Percentiles rank a stretch among this genome's conserved stretches.
These are phyloP conservation scores for Scedosporium apiospermum DNA, from an alignment of 2,329 filamentous ascomycete genomes.

Conservation along the genomic window DNA sequence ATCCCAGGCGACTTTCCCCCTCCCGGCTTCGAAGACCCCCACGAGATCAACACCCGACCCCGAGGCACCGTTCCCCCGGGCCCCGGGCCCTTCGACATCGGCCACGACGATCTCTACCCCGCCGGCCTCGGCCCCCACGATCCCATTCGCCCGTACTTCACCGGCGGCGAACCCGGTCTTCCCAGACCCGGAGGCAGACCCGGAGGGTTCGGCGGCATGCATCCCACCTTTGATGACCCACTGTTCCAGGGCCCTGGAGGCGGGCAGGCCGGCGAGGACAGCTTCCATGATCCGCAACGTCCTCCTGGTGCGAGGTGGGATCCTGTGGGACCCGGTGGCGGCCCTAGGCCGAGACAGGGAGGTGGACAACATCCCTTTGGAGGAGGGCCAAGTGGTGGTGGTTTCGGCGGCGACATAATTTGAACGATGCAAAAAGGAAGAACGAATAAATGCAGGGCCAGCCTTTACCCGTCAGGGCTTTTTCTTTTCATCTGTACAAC, in stretches of 20 bases:
- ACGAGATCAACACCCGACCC: conserved; percentile 65
- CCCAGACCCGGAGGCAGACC: conserved; percentile 20
- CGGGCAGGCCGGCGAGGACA: conserved; percentile 20
- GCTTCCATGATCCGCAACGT: conserved; percentile 54
- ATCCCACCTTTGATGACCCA: conserved; percentile 85
- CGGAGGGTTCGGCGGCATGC: conserved; percentile 70
- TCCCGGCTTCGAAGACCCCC: conserved; percentile 88
- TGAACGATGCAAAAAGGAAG: conserved; percentile 9
- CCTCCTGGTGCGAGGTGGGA: conserved; percentile 91
- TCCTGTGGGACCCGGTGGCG: conserved; percentile 63
- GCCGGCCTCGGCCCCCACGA: conserved; percentile 78
- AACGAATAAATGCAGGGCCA: neutral
- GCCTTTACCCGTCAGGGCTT: neutral
- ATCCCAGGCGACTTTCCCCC: conserved; percentile 71
- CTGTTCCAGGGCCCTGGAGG: conserved; percentile 20
- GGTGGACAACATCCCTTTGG: conserved; percentile 23
- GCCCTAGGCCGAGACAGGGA: conserved; percentile 35
- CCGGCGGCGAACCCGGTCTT: conserved; percentile 49
- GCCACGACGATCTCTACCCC: conserved; percentile 81
- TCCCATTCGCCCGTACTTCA: conserved; percentile 60
- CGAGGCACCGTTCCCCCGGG: conserved; percentile 32
- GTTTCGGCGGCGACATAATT: conserved; percentile 21
- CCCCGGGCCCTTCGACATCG: conserved; percentile 58
- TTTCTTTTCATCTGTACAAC: neutral
- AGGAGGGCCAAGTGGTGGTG: conserved; percentile 21